These are phyloP conservation scores for Candida takata DNA, from an alignment of 805 yeast genomes.

Conservation along the genomic window DNA sequence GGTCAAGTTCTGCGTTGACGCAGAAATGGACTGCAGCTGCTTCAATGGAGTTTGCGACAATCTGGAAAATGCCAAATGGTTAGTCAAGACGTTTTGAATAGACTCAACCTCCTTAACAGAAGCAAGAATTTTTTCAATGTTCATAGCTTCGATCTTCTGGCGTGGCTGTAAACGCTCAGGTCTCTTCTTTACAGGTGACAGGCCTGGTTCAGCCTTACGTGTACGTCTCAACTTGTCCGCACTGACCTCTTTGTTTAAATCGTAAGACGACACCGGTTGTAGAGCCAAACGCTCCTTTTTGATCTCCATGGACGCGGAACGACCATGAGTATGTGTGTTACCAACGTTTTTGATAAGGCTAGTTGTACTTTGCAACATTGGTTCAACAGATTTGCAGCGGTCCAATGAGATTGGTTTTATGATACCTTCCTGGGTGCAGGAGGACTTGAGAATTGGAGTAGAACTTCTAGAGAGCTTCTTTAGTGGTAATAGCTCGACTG, in stretches of 20 bases:
- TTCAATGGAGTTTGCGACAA: slow-evolving; percentile 83
- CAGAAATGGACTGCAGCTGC: slow-evolving; percentile 55
- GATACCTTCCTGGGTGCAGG: neutral
- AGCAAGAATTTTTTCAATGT: slow-evolving; percentile 24
- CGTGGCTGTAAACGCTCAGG: slow-evolving; percentile 11
- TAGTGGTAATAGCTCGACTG: slow-evolving; percentile 6
- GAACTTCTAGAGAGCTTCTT: slow-evolving; percentile 9
- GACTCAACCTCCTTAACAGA: slow-evolving; percentile 39
- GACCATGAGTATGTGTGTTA: slow-evolving; percentile 3
- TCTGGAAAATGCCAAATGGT: slow-evolving; percentile 87
- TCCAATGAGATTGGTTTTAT: neutral
- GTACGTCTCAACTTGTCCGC: slow-evolving; percentile 14
- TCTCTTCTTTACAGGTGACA: slow-evolving; percentile 26
- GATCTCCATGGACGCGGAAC: slow-evolving; percentile 7
- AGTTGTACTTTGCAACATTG: neutral
- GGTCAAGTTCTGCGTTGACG: slow-evolving; percentile 40
- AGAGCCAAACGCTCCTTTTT: slow-evolving; percentile 4
- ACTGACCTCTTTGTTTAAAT: slow-evolving; percentile 12
- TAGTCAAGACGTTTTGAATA: slow-evolving; percentile 59
- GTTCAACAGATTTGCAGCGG: slow-evolving; percentile 11
- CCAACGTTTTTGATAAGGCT: neutral
- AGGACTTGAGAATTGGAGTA: slow-evolving; percentile 9
- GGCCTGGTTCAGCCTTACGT: slow-evolving; percentile 26
- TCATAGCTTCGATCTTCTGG: slow-evolving; percentile 24
- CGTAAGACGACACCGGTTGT: slow-evolving; percentile 10